Evolutionary conservation across 2,329 filamentous ascomycete species (phyloP).

Genomic region (Aspergillus puulaauensis): DNA sequence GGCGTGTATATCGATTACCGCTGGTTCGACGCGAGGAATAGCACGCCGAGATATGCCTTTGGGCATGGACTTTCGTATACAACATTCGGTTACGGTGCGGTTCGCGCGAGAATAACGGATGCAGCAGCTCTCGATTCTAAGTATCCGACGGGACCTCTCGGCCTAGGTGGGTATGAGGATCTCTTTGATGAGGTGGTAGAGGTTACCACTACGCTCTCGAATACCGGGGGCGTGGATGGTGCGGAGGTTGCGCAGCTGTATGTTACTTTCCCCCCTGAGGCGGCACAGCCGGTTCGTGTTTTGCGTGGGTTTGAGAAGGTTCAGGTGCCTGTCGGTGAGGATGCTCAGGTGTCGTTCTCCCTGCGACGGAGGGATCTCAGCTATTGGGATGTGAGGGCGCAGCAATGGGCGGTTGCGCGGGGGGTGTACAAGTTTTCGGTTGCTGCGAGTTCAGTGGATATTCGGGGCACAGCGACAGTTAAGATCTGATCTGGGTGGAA

Average conservation of each 20-base stretch:
- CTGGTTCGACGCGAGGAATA: slow-evolving; percentile 47
- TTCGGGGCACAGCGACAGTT: not conserved
- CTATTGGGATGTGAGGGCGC: slow-evolving; percentile 27
- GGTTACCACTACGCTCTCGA: slow-evolving; percentile 48
- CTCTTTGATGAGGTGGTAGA: slow-evolving; percentile 53
- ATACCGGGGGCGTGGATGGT: slow-evolving; percentile 49
- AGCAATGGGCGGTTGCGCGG: slow-evolving; percentile 23
- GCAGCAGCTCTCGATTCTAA: slow-evolving; percentile 3
- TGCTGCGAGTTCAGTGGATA: slow-evolving; percentile 12
- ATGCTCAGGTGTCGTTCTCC: slow-evolving; percentile 42
- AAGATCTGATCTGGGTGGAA: not conserved
- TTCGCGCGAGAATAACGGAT: not conserved
- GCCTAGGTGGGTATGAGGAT: slow-evolving; percentile 49
- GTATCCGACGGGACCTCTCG: not conserved
- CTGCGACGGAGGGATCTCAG: slow-evolving; percentile 37
- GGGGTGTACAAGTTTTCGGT: slow-evolving; percentile 22
- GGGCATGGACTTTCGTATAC: slow-evolving; percentile 37
- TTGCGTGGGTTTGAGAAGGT: slow-evolving; percentile 56
- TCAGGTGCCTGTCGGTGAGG: slow-evolving; percentile 41
- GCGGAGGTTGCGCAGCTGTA: slow-evolving; percentile 57
- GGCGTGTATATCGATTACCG: slow-evolving; percentile 56
- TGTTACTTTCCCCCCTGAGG: slow-evolving; percentile 37
- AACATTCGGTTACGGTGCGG: slow-evolving; percentile 16
- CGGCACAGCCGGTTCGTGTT: slow-evolving; percentile 28
- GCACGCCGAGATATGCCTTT: slow-evolving; percentile 39